Evolutionary conservation across 2,329 filamentous ascomycete species (phyloP).

Genomic region (Penicillium sp.): DNA sequence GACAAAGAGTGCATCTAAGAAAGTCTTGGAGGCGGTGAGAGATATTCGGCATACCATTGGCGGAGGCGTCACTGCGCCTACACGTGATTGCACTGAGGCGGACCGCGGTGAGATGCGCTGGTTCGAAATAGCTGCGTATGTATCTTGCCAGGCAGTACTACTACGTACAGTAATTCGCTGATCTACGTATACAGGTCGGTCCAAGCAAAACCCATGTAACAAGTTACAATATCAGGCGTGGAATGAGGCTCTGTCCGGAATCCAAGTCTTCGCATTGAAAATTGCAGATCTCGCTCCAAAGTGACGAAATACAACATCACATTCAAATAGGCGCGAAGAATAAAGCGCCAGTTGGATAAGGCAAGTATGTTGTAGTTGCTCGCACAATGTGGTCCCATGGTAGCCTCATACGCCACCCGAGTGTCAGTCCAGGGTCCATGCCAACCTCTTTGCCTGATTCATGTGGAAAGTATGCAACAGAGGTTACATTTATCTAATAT

Average conservation of each 20-base stretch:
- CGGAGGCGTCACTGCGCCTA: too few species aligned
- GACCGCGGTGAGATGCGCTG: background rate
- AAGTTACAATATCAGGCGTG: too few species aligned
- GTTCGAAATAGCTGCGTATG: too few species aligned
- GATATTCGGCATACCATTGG: background rate
- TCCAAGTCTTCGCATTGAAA: background rate
- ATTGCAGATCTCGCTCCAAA: background rate
- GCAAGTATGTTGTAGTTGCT: slow-evolving; percentile 6
- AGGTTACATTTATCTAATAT: slow-evolving; percentile 5
- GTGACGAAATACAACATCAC: background rate
- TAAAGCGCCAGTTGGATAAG: slow-evolving; percentile 1
- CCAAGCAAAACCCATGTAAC: too few species aligned
- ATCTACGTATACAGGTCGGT: background rate
- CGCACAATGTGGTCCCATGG: slow-evolving; percentile 20
- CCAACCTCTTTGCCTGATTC: background rate
- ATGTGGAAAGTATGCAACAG: background rate
- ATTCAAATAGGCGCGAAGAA: slow-evolving; percentile 14
- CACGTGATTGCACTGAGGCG: background rate
- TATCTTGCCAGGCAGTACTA: background rate
- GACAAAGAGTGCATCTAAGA: slow-evolving; percentile 2
- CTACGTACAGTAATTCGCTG: background rate
- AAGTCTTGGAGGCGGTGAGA: background rate
- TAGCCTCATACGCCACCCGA: slow-evolving; percentile 11
- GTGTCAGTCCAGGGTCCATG: background rate
- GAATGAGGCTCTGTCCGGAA: background rate